These are phyloP conservation scores for Scytalidium sp. DNA, from an alignment of 2,329 filamentous ascomycete species.

Conservation along the genomic window DNA sequence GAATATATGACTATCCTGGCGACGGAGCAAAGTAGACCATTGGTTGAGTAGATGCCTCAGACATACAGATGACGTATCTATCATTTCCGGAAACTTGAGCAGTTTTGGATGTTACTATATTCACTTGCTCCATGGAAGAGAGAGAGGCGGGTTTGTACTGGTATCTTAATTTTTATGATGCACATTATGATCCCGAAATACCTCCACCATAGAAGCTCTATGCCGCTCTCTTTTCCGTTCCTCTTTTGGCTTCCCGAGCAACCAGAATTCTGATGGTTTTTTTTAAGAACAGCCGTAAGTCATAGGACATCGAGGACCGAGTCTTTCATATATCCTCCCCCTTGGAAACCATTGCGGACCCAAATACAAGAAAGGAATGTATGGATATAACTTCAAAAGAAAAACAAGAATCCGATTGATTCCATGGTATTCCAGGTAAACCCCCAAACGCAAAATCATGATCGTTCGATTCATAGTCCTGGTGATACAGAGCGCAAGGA, in stretches of 20 bases:
- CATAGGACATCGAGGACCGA: background rate
- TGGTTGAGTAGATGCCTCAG: too few relatives aligned
- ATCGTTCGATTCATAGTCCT: background rate
- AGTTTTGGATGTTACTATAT: too few relatives aligned
- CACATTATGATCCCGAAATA: constrained; percentile 1
- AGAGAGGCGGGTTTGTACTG: background rate
- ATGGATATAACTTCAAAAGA: background rate
- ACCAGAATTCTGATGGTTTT: background rate
- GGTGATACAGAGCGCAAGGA: background rate
- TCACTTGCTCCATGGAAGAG: background rate
- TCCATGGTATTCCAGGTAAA: background rate
- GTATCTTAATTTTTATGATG: background rate
- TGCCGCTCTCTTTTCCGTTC: constrained; percentile 33
- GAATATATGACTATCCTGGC: too few relatives aligned
- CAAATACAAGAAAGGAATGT: background rate
- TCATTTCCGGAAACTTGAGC: too few relatives aligned
- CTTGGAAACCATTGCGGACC: background rate
- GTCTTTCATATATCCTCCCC: background rate
- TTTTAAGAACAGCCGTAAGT: background rate
- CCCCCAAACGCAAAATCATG: background rate
- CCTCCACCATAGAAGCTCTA: constrained; percentile 57
- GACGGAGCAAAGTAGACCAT: too few relatives aligned
- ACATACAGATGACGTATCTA: too few relatives aligned
- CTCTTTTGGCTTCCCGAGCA: constrained; percentile 15
- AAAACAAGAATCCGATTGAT: background rate